Percentiles rank a stretch among this genome's conserved stretches.
Conservation (phyloP, 2,329 filamentous ascomycete species). For the Phialocephala subalpina region DNA sequence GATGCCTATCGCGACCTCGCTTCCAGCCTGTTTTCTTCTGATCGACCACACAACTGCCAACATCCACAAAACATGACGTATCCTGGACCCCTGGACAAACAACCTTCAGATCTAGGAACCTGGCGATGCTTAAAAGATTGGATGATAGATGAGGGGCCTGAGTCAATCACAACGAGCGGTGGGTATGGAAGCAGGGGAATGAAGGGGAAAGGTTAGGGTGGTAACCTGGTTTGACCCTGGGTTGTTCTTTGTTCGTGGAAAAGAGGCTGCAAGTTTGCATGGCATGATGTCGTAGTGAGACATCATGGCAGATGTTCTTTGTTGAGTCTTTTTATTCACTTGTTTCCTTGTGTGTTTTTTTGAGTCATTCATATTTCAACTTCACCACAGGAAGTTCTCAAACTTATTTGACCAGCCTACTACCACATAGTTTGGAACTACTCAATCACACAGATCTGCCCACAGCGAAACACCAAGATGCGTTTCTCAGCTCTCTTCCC, state of each 20-base stretch:
- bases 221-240: slow-evolving; percentile 2
- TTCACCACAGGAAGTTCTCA: not conserved
- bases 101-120: not conserved
- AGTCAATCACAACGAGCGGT: slow-evolving; percentile 6
- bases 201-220: slow-evolving; percentile 1
- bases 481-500: slow-evolving; percentile 58
- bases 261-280: not conserved
- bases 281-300: slow-evolving; percentile 24
- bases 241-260: not conserved
- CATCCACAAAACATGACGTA: slow-evolving; percentile 8
- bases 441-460: slow-evolving; percentile 1
- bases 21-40: slow-evolving; percentile 21
- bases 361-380: not conserved
- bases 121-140: slow-evolving; percentile 6
- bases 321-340: slow-evolving; percentile 11
- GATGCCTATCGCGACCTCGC: not conserved
- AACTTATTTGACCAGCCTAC: not conserved
- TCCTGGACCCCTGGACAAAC: not conserved
- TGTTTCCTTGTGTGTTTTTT: slow-evolving; percentile 4
- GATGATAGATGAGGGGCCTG: slow-evolving; percentile 1
- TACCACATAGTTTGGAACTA: not conserved
- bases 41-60: slow-evolving; percentile 12
- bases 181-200: not conserved
- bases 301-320: slow-evolving; percentile 14
- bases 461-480: slow-evolving; percentile 46